A percentile compares a stretch with the other conserved stretches of the same genome.
Conservation (phyloP, 2,329 filamentous ascomycete species). For the Davidsoniella australis region DNA sequence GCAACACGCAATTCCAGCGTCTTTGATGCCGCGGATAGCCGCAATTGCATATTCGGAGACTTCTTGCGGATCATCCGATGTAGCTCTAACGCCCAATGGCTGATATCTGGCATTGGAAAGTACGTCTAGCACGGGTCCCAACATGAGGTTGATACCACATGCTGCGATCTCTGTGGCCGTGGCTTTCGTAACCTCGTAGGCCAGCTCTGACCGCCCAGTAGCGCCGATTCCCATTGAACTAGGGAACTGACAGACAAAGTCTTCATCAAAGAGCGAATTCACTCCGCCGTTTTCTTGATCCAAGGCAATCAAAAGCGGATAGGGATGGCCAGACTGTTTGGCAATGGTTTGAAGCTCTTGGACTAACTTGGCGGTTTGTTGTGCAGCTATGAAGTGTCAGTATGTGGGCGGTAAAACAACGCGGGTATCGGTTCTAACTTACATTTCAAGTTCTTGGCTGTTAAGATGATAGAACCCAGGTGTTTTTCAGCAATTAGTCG, state of each 20-base stretch:
- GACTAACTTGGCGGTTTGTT: constrained; percentile 74
- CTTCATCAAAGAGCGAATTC: constrained; percentile 90
- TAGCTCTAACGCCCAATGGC: constrained; percentile 74
- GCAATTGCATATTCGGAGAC: constrained; percentile 85
- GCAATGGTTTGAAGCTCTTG: constrained; percentile 88
- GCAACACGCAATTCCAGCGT: constrained; percentile 74
- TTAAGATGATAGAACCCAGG: constrained; percentile 71
- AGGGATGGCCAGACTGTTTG: constrained; percentile 72
- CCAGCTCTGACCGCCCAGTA: constrained; percentile 66
- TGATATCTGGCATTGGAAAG: constrained; percentile 86
- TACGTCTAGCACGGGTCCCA: constrained; percentile 86
- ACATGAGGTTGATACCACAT: constrained; percentile 88
- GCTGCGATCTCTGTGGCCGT: constrained; percentile 84
- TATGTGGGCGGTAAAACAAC: not conserved
- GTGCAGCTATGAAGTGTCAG: constrained; percentile 50
- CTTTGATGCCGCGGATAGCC: constrained; percentile 81
- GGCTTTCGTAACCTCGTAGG: constrained; percentile 80
- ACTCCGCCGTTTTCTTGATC: constrained; percentile 98
- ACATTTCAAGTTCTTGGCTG: constrained; percentile 78
- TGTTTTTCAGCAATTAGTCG: constrained; percentile 70
- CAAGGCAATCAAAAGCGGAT: constrained; percentile 75
- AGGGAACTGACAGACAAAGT: constrained; percentile 89
- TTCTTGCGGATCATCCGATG: constrained; percentile 85
- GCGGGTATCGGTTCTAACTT: constrained; percentile 17
- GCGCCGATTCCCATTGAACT: constrained; percentile 96